Evolutionary conservation across 1,284 basidiomycete species (phyloP), one percentile per base, ranked within the genome.

Genomic region (Cerrena zonata): DNA sequence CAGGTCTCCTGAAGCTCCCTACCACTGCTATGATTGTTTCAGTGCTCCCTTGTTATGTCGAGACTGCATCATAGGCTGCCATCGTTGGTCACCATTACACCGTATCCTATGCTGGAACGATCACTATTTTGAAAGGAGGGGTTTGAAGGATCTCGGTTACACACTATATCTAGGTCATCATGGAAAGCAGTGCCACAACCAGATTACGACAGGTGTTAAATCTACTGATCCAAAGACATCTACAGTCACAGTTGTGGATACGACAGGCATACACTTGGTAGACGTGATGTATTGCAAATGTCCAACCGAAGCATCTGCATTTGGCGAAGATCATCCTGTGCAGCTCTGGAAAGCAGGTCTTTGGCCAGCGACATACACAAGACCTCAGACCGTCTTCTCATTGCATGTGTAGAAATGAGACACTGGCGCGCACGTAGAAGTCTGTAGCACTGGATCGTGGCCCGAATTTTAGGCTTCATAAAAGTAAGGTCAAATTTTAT

Each of bases 311-410:
- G 18, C 2, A 3, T 21, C 23, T 3, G 22, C 21, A 4, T 11
- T 30, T 23, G 24, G 27, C 10, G 19, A 7, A 5, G 41, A 23
- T 4, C 39, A 46, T 10, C 5, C 40, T 11, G 21, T 42, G 4
- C 54, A 55, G 34, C 48, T 55, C 2, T n/a, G 52, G 5, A 18
- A 45, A 21, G 37, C 23, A n/a, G 48, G 48, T 24, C 25, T 53
- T 18, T 55, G 54, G 54, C 54, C 54, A 2, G 48, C 44, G 3
- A 34, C 48, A 2, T 55, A 51, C 51, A 19, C 47, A 23, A 11
- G 21, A n/a, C 43, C 48, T 12, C 27, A 23, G 11, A 53, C 51
- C 2, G 54, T 41, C 3, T 55, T 53, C 51, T 50, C 51, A 2
- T 2, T 55, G 19, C 30, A 47, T n/a, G n/a, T n/a, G n/a, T n/a